Percentiles rank a stretch among this genome's conserved stretches.
Evolutionary conservation across 2,329 filamentous ascomycete species (phyloP).

Genomic region (Amylocarpus encephaloides): DNA sequence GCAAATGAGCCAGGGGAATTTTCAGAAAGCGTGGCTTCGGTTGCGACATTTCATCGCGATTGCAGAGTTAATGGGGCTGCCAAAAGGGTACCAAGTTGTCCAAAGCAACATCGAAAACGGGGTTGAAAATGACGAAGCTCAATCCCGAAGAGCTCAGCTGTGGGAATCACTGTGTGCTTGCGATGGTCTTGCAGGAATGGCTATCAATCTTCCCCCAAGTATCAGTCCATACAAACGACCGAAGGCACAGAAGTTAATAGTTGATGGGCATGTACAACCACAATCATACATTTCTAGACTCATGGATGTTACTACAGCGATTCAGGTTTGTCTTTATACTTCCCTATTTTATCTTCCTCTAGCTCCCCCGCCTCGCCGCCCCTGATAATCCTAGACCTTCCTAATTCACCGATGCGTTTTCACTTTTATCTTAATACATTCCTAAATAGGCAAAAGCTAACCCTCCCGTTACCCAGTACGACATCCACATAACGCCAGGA

Average conservation of each 20-base stretch:
- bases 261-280: slow-evolving; percentile 21
- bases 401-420: too few species aligned
- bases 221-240: slow-evolving; percentile 26
- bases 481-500: slow-evolving; percentile 15
- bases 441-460: too few species aligned
- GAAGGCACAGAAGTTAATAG: slow-evolving; percentile 15
- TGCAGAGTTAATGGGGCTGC: slow-evolving; percentile 35
- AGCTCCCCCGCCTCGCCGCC: too few species aligned
- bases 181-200: slow-evolving; percentile 31
- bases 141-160: slow-evolving; percentile 24
- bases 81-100: slow-evolving; percentile 14
- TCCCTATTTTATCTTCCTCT: too few species aligned
- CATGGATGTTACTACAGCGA: slow-evolving; percentile 22
- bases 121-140: slow-evolving; percentile 6
- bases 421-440: too few species aligned
- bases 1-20: slow-evolving; percentile 31
- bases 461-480: too few species aligned
- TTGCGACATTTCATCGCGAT: slow-evolving; percentile 34
- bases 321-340: slow-evolving; percentile 26
- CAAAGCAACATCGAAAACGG: slow-evolving; percentile 10
- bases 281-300: slow-evolving; percentile 25
- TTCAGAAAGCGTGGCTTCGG: slow-evolving; percentile 33
- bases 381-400: too few species aligned
- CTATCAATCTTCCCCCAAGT: slow-evolving; percentile 33
- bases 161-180: slow-evolving; percentile 32